Base-by-base conservation (phyloP, 2,329 filamentous ascomycete genomes). In the Polytolypa hystricis region DNA sequence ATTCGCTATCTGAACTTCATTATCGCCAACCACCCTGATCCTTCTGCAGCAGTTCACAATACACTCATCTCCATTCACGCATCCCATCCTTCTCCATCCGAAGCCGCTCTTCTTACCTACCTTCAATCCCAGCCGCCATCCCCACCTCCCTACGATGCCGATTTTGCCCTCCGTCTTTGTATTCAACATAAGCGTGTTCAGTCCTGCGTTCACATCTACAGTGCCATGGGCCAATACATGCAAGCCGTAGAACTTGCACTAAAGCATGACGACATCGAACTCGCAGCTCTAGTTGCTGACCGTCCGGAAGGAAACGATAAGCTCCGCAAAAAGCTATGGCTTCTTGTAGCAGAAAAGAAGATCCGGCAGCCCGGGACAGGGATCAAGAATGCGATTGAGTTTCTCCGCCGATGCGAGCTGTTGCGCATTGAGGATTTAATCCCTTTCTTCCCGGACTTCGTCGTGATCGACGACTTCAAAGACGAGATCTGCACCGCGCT, bases 401-500 rank as follows among this genome's bases (percentile, higher is more conserved):
- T 98, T 53, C 71, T 96, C 9, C 84, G 85, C 48, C 79, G 85
- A 7, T 95, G 89, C 56, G 86, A 95, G 42, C 70, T 96, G 9
- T 74, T 98, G 33, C 81, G 82, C 44, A 98, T 98, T 45, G 91
- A 98, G 62, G 91, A 98, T 52, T 65, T 98, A 19, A 96, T 98
- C 27, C 91, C 91, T 0, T 95, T 98, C 67, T 98, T 98, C 63
- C 91, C 91, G 0, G 91, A 98, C 57, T 98, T 98, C 55, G 86
- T 96, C 16, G 83, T 96, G 35, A 96, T 98, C 43, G 91, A 98
- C 55, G 91, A 96, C 58, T 98, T 98, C 71, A 95, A 96, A 56
- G 87, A 96, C 45, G 91, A 98, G 57, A 96, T 98, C 25, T 98
- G 91, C 62, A 70, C 77, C 0, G 91, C 93, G 1, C 71, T 98